These are phyloP conservation scores for Cyclotella kingstonii DNA, from an alignment of 108 stramenopile species.

Conservation along the genomic window DNA sequence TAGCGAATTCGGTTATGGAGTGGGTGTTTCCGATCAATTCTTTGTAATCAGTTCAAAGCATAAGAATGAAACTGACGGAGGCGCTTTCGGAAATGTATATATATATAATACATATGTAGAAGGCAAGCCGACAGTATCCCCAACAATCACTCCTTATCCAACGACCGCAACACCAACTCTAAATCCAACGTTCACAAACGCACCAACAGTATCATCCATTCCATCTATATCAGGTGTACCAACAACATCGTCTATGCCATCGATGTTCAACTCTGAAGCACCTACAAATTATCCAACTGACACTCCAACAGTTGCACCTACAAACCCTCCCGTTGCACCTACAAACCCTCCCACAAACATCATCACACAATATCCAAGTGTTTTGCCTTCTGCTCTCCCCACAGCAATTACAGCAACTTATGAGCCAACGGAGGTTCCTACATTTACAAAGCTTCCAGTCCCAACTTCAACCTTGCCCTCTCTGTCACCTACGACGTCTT, in stretches of 20 bases:
- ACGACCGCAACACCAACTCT: constrained; percentile 8
- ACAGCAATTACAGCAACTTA: not conserved
- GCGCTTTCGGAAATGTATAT: constrained; percentile 6
- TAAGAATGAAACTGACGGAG: constrained; percentile 8
- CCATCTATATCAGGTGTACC: constrained; percentile 1
- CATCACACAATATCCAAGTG: not conserved
- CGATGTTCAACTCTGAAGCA: not conserved
- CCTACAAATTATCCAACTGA: constrained; percentile 2
- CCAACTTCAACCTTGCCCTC: not conserved
- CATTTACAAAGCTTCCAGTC: not conserved
- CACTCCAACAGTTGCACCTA: not conserved
- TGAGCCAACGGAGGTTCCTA: not conserved
- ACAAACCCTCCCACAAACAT: not conserved
- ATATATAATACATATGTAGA: constrained; percentile 7
- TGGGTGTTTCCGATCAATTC: constrained; percentile 14
- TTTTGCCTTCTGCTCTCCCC: not conserved
- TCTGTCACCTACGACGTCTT: not conserved
- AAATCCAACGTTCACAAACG: constrained; percentile 1
- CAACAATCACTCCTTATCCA: constrained; percentile 8
- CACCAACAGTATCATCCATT: not conserved
- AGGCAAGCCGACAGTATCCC: constrained; percentile 11
- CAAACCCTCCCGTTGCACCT: not conserved
- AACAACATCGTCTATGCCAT: constrained; percentile 8
- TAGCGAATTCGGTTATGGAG: constrained; percentile 16
- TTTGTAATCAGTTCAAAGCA: constrained; percentile 14